Evolutionary conservation across 305 asterid genomes (phyloP), one percentile per base, ranked within the genome.

Genomic region (Fraxinus albicans): DNA sequence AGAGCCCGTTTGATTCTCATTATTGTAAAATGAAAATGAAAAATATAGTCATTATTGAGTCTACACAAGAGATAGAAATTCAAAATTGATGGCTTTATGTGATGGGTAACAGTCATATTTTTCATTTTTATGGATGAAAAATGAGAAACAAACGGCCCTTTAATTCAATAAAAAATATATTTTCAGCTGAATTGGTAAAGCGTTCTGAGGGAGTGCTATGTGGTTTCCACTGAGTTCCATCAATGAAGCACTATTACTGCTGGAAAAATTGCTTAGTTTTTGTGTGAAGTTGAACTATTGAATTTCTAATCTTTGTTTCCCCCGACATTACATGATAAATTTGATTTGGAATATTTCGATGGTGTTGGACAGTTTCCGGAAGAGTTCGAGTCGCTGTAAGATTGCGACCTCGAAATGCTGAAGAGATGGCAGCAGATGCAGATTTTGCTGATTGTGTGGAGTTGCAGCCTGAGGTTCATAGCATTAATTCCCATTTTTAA

Each of bases 401-500:
- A 89, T 87, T 94, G 85, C 90, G 98, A 78, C 99, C 99, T 85
- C 93, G 90, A 77, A 97, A 95, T 89, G 90, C 93, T 35, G 99
- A 95, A 88, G 99, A 97, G 89, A 82, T 88, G 90, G 96, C 77
- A 82, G 98, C 99, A 33, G 99, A 95, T 93, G 97, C 98, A 83
- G 99, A 97, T 91, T 97, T 97, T 92, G 99, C 99, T 88, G 99
- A 95, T 91, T 94, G 99, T 83, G 98, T 97, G 86, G 99, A 97
- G 86, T 82, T 94, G 88, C 99, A 97, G 87, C 98, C 99, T 2
- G 99, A 97, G 98, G 99, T 95, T 72, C 80, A 72, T 77, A 79
- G 34, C 31, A 55, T 82, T 36, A 65, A 36, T 77, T 69, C 70
- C 75, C 78, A 63, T 70, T 21, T 76, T 86, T 82, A 69, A 31